Evolutionary conservation across 768 basidiomycete species (phyloP), one percentile per base, ranked within the genome.

Genomic region (Cyathus striatus): DNA sequence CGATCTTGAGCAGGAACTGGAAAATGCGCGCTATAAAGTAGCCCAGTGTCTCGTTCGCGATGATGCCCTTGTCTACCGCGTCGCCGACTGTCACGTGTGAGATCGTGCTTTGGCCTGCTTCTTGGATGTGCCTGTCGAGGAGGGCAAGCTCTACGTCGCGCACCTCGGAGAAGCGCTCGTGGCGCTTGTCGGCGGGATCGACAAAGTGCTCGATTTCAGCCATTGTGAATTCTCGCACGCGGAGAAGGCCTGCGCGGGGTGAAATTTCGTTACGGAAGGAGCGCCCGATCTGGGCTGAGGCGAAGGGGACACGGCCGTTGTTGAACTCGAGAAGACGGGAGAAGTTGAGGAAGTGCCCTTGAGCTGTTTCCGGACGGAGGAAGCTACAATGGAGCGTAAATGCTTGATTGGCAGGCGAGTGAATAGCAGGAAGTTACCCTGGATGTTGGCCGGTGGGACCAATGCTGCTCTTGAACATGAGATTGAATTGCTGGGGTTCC

Each of bases 191-290:
- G 33, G 76, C 75, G 12, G 96, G 96, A 71, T 98, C 96, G 52
- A 99, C 96, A 50, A 73, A 99, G 70, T 99, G 96, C 67, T 99
- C 96, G 59, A 99, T 96, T 70, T 99, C 96, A 36, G 93, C 96
- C 95, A 98, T 96, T 9, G 91, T 96, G 69, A 98, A 99, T 63
- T 99, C 96, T 52, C 95, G 89, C 23, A 98, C 95, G 47, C 96
- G 93, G 37, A 99, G 77, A 30, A 99, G 76, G 41, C 96, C 96
- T 27, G 94, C 91, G 43, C 92, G 88, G 12, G 96, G 96, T 0
- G 93, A 94, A 53, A 99, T 98, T 62, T 98, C 96, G 61, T 99
- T 99, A 41, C 96, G 82, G 79, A 99, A 99, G 14, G 89, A 81
- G 41, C 89, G 83, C 24, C 96, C 96, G 51, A 99, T 89, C 62